Evolutionary conservation across 1,139 yeast genomes (phyloP).

Genomic region (Scheffersomyces illinoinensis): DNA sequence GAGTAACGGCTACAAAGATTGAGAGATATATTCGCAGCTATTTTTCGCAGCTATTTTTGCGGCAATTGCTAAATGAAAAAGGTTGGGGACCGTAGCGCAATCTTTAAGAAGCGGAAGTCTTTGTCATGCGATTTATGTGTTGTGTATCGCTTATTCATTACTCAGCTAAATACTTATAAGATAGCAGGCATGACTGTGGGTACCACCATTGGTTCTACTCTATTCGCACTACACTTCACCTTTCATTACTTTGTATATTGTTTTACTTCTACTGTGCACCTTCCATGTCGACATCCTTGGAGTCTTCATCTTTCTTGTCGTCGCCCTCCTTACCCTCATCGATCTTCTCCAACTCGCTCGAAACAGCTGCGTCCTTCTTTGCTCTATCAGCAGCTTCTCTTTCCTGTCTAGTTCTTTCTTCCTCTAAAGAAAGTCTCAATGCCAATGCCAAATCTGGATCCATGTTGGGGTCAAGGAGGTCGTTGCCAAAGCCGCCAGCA

Average conservation of each 20-base stretch:
- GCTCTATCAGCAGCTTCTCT: constrained; percentile 49
- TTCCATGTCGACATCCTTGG: constrained; percentile 16
- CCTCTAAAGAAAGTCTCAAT: constrained; percentile 79
- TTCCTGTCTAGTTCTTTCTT: constrained; percentile 77
- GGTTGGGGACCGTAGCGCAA: background rate
- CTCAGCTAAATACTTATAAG: too few species aligned
- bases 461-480: constrained; percentile 83
- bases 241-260: background rate
- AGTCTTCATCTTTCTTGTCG: constrained; percentile 12
- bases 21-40: background rate
- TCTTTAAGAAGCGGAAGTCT: background rate
- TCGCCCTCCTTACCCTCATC: constrained; percentile 29
- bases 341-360: constrained; percentile 31
- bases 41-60: background rate
- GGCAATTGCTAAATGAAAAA: background rate
- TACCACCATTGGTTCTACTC: too few species aligned
- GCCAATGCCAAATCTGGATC: constrained; percentile 98
- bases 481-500: constrained; percentile 51
- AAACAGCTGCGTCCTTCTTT: constrained; percentile 23
- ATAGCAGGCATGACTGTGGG: too few species aligned
- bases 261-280: constrained; percentile 11
- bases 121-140: too few species aligned
- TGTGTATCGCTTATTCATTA: too few species aligned
- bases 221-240: background rate
- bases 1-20: background rate